Conservation (phyloP, 148 eudicot species). For the Silene latifolia region DNA sequence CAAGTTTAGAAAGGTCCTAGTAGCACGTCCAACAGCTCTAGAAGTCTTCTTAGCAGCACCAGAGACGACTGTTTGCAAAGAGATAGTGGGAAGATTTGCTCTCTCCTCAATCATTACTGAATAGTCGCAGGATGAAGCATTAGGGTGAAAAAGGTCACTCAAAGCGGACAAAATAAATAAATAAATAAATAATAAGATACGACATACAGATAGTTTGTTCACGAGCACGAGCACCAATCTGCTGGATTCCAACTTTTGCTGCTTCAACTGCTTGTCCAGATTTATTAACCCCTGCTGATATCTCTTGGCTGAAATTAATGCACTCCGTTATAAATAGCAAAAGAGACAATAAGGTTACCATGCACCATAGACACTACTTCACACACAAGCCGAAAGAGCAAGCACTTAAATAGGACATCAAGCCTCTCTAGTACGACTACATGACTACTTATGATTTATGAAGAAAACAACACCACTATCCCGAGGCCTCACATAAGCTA, state of each 20-base stretch:
- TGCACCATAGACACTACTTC: background rate
- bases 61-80: conserved; percentile 67
- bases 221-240: conserved; percentile 75
- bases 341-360: conserved; percentile 1
- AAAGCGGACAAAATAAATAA: background rate
- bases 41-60: conserved; percentile 91
- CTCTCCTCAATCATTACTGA: conserved; percentile 89
- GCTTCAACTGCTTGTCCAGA: conserved; percentile 92
- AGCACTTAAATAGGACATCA: background rate
- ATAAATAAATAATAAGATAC: conserved; percentile 4
- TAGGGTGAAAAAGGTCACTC: conserved; percentile 1
- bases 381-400: background rate
- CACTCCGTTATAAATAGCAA: background rate
- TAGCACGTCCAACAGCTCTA: conserved; percentile 64
- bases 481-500: too few species aligned
- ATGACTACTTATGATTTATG: background rate
- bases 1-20: conserved; percentile 49
- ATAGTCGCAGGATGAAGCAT: conserved; percentile 17
- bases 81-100: conserved; percentile 69
- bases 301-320: conserved; percentile 61
- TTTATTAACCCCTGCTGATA: conserved; percentile 79
- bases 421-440: background rate
- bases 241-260: conserved; percentile 76
- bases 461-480: too few species aligned
- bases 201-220: conserved; percentile 66